A percentile compares a stretch with the other conserved stretches of the same genome.
Evolutionary conservation across 2,329 filamentous ascomycete species (phyloP).

Genomic region (Paracamarosporium sp.): DNA sequence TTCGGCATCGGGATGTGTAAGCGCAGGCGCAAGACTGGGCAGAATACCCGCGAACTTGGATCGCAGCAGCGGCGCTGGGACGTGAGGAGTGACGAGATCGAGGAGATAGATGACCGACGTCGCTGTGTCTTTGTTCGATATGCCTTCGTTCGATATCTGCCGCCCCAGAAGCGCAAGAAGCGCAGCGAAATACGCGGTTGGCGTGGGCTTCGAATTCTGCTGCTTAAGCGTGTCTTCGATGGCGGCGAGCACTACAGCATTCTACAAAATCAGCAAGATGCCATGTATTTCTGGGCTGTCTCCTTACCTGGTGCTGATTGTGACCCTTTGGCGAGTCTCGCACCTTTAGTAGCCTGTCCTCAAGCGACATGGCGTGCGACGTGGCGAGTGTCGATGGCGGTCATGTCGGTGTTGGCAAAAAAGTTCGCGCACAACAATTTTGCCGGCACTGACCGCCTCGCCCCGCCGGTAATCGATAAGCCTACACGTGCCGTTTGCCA

Average conservation of each 20-base stretch:
- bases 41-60: conserved; percentile 96
- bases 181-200: conserved; percentile 96
- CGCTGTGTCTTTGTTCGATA: conserved; percentile 80
- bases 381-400: conserved; percentile 22
- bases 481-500: not conserved
- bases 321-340: conserved; percentile 90
- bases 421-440: conserved; percentile 26
- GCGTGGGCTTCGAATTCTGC: conserved; percentile 80
- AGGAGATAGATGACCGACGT: conserved; percentile 93
- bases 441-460: conserved; percentile 20
- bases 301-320: conserved; percentile 85
- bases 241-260: conserved; percentile 83
- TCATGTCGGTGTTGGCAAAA: conserved; percentile 14
- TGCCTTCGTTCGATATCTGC: conserved; percentile 69
- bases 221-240: conserved; percentile 92
- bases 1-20: conserved; percentile 81
- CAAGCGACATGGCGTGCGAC: conserved; percentile 63
- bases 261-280: conserved; percentile 56
- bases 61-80: conserved; percentile 84
- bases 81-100: conserved; percentile 85
- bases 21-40: conserved; percentile 80
- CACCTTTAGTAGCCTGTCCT: conserved; percentile 96
- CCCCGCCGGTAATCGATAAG: conserved; percentile 20
- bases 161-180: conserved; percentile 86
- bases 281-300: not conserved